phyloP scores from a whole-genome alignment of 2,329 filamentous ascomycete genomes.

The Calcarisporium arbuscula region DNA sequence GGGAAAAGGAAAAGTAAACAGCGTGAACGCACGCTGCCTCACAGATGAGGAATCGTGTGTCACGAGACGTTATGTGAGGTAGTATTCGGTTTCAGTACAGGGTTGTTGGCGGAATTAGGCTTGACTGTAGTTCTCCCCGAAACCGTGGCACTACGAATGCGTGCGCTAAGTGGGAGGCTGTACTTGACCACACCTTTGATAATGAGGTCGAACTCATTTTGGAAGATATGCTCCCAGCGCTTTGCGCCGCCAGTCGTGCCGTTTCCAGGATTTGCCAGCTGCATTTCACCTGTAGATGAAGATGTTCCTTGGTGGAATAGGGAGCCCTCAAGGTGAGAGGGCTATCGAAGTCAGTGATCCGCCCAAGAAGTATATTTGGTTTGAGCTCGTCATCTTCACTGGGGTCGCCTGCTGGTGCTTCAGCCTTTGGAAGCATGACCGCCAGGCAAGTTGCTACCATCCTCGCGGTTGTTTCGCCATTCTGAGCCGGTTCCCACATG shows the following conservation, averaged over 20 bases:
- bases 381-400: conserved; percentile 49
- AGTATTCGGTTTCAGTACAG: conserved; percentile 63
- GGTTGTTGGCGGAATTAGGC: conserved; percentile 55
- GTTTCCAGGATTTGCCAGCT: conserved; percentile 78
- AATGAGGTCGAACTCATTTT: conserved; percentile 90
- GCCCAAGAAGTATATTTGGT: conserved; percentile 87
- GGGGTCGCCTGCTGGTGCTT: too few relatives aligned
- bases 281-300: conserved; percentile 74
- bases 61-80: conserved; percentile 38
- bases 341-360: conserved; percentile 80
- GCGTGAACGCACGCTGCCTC: conserved; percentile 12
- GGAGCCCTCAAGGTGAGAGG: conserved; percentile 79
- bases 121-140: conserved; percentile 54
- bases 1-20: conserved; percentile 12
- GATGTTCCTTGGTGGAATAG: conserved; percentile 71
- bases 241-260: conserved; percentile 77
- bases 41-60: not conserved
- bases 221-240: conserved; percentile 84
- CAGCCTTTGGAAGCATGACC: too few relatives aligned
- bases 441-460: too few relatives aligned
- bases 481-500: conserved; percentile 67
- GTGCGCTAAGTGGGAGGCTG: conserved; percentile 55
- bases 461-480: conserved; percentile 43
- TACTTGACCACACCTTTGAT: conserved; percentile 89
- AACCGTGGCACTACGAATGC: conserved; percentile 52